These are phyloP conservation scores for Aureobasidium sp. DNA, from an alignment of 2,329 filamentous ascomycete genomes.

Conservation along the genomic window DNA sequence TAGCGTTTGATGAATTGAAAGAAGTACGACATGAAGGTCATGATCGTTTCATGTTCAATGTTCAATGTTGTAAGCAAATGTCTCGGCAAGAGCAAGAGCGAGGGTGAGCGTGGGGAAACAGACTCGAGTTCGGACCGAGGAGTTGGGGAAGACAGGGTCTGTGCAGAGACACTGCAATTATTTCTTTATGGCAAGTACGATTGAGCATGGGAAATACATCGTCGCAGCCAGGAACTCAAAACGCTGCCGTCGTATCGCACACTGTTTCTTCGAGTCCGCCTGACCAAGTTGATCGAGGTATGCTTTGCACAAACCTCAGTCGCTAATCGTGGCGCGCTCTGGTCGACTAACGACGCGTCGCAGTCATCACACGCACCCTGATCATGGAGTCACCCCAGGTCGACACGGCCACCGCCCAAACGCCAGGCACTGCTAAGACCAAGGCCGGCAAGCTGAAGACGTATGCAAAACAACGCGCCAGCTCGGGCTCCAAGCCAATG, in stretches of 20 bases:
- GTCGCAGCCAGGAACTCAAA: conserved; percentile 4
- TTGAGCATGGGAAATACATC: conserved; percentile 1
- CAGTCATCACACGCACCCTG: not conserved
- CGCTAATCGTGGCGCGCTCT: not conserved
- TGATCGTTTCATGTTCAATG: not conserved
- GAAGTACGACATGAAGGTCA: not conserved
- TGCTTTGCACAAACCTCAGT: not conserved
- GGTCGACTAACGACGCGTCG: conserved; percentile 10
- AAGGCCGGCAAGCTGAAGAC: conserved; percentile 13
- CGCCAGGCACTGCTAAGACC: conserved; percentile 3
- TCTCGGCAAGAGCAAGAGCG: not conserved
- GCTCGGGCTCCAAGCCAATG: conserved; percentile 2
- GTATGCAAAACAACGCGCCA: conserved; percentile 7
- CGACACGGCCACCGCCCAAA: not conserved
- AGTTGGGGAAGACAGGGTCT: conserved; percentile 1
- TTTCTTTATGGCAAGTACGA: not conserved
- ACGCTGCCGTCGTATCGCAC: not conserved
- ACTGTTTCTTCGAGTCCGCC: not conserved
- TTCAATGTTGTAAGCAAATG: not conserved
- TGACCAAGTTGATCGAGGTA: not conserved
- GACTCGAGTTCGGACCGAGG: not conserved
- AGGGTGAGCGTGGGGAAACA: not conserved
- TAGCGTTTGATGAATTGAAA: not conserved
- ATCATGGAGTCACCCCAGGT: conserved; percentile 4
- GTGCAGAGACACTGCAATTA: conserved; percentile 6